Conservation (phyloP, 495 filamentous ascomycete species). For the Cercophora samala region DNA sequence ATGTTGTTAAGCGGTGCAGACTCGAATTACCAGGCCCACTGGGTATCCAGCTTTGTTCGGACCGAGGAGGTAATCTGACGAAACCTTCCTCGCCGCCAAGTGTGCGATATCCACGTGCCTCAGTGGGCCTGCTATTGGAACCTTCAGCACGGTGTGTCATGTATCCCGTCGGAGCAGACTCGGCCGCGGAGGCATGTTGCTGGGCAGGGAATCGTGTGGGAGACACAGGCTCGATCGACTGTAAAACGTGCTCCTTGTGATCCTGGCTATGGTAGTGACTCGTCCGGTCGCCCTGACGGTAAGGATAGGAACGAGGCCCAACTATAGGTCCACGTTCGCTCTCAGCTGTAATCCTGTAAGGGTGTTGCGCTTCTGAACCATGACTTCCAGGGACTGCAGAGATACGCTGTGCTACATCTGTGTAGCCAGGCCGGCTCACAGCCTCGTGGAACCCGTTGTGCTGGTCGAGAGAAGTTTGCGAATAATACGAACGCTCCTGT, state of each 20-base stretch:
- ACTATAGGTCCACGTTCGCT: slow-evolving; percentile 20
- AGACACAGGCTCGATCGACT: slow-evolving; percentile 41
- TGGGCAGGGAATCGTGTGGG: slow-evolving; percentile 12
- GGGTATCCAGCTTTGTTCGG: slow-evolving; percentile 15
- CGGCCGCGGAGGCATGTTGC: slow-evolving; percentile 1
- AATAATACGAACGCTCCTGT: slow-evolving; percentile 8
- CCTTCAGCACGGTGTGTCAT: background rate
- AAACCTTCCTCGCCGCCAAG: slow-evolving; percentile 23
- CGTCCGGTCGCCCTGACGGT: slow-evolving; percentile 17
- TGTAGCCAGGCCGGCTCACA: slow-evolving; percentile 1
- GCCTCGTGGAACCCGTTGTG: background rate
- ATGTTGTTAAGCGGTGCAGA: slow-evolving; percentile 6
- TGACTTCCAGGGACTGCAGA: background rate
- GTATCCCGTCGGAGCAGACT: background rate
- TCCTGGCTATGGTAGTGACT: slow-evolving; percentile 23
- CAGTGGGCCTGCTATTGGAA: background rate
- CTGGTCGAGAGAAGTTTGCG: background rate
- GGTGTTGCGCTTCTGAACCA: slow-evolving; percentile 5
- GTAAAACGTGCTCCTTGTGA: slow-evolving; percentile 40
- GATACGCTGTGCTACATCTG: slow-evolving; percentile 5
- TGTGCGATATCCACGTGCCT: slow-evolving; percentile 7
- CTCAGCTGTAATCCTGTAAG: slow-evolving; percentile 8
- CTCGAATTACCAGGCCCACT: background rate
- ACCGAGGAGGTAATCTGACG: slow-evolving; percentile 26
- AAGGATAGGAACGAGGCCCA: slow-evolving; percentile 16